Conservation (phyloP, 306 rosid genomes). For the Potentilla sterilis region DNA sequence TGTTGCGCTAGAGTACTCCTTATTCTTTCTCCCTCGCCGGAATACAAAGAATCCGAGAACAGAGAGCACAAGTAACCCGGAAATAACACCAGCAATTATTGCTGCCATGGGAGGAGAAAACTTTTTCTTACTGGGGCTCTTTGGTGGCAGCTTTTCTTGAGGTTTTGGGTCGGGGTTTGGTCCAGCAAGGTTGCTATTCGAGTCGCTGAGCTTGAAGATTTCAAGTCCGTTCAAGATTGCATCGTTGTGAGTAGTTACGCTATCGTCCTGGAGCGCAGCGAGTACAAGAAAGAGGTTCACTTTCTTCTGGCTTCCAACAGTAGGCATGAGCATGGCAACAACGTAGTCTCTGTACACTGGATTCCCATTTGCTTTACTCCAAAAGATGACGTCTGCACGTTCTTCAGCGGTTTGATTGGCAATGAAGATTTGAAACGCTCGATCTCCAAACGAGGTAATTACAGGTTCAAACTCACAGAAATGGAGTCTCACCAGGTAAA, state of each 20-base stretch:
- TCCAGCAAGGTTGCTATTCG: slow-evolving; percentile 31
- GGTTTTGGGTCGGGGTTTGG: slow-evolving; percentile 35
- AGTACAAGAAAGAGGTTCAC: background rate
- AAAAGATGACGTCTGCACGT: background rate
- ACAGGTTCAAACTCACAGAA: background rate
- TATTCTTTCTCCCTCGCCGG: background rate
- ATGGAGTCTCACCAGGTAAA: slow-evolving; percentile 34
- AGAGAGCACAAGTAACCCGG: background rate
- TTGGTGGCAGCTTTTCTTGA: background rate
- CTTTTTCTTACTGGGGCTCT: background rate
- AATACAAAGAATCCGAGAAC: background rate
- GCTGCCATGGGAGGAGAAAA: background rate
- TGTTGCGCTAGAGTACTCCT: background rate
- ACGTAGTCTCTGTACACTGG: slow-evolving; percentile 25
- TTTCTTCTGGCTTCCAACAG: background rate
- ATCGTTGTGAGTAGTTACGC: background rate
- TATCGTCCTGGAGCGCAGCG: background rate
- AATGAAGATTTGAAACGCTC: slow-evolving; percentile 32
- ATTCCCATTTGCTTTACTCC: slow-evolving; percentile 4
- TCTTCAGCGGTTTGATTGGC: slow-evolving; percentile 17
- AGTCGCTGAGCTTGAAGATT: slow-evolving; percentile 42
- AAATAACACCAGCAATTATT: background rate
- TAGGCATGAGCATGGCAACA: background rate
- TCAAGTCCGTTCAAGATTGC: slow-evolving; percentile 48
- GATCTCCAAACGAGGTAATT: background rate